Evolutionary conservation across 805 yeast genomes (phyloP).

Genomic region (Metschnikowia matae): DNA sequence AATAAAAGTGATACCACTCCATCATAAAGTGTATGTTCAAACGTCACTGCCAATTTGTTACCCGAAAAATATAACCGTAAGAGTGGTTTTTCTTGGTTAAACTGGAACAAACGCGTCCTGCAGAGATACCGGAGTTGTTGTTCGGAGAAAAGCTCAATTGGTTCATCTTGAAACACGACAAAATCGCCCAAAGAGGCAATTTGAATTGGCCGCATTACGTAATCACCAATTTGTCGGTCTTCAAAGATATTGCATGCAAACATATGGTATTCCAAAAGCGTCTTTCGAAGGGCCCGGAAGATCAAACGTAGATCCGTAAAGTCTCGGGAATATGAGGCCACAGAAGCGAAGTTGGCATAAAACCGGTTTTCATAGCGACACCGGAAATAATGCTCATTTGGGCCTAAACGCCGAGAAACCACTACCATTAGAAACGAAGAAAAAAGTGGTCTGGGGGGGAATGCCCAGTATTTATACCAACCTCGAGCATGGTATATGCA

Average conservation of each 20-base stretch:
- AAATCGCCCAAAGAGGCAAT: slow-evolving; percentile 24
- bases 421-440: not conserved
- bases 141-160: slow-evolving; percentile 23
- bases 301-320: slow-evolving; percentile 17
- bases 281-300: slow-evolving; percentile 27
- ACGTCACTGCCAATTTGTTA: slow-evolving; percentile 21
- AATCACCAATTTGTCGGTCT: slow-evolving; percentile 11
- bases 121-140: slow-evolving; percentile 22
- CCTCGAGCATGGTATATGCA: not conserved
- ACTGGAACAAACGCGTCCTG: slow-evolving; percentile 15
- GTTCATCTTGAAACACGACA: slow-evolving; percentile 15
- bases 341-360: slow-evolving; percentile 32
- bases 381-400: slow-evolving; percentile 33
- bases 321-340: slow-evolving; percentile 27
- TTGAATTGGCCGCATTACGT: slow-evolving; percentile 23
- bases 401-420: slow-evolving; percentile 24
- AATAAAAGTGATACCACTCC: slow-evolving; percentile 33
- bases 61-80: slow-evolving; percentile 27
- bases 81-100: slow-evolving; percentile 25
- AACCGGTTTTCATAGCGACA: slow-evolving; percentile 27
- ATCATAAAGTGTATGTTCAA: slow-evolving; percentile 40
- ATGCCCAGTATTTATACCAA: not conserved
- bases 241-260: slow-evolving; percentile 29
- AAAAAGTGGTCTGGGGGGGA: not conserved
- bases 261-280: slow-evolving; percentile 33